phyloP scores from a whole-genome alignment of 305 asterid genomes.

The Coffea humblotiana region DNA sequence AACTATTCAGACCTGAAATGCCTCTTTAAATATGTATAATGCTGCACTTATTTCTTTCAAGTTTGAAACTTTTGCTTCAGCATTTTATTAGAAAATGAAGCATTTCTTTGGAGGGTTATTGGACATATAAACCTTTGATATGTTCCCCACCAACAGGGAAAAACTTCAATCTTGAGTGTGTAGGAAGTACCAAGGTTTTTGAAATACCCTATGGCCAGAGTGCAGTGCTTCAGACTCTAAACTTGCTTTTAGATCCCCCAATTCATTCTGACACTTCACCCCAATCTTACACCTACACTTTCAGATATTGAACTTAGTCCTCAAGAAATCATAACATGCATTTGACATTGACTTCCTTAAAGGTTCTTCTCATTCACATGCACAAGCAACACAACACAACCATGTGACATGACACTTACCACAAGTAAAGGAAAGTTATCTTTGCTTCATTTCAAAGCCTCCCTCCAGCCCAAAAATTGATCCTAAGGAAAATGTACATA shows the following conservation, averaged over 20 bases:
- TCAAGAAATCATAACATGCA: not conserved
- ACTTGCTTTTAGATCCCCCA: not conserved
- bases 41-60: not conserved
- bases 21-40: not conserved
- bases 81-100: not conserved
- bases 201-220: not conserved
- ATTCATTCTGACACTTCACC: not conserved
- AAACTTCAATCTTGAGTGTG: not conserved
- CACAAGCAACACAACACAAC: constrained; percentile 1
- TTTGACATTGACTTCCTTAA: not conserved
- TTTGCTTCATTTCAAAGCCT: not conserved
- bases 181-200: not conserved
- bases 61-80: not conserved
- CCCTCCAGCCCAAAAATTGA: not conserved
- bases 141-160: not conserved
- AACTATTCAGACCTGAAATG: not conserved
- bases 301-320: not conserved
- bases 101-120: not conserved
- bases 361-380: not conserved
- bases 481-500: not conserved
- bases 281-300: not conserved
- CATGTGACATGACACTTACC: not conserved
- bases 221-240: not conserved
- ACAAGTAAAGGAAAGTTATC: not conserved
- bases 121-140: not conserved